phyloP scores from a whole-genome alignment of 805 yeast genomes.

The Saccharomyces kudriavzevii region DNA sequence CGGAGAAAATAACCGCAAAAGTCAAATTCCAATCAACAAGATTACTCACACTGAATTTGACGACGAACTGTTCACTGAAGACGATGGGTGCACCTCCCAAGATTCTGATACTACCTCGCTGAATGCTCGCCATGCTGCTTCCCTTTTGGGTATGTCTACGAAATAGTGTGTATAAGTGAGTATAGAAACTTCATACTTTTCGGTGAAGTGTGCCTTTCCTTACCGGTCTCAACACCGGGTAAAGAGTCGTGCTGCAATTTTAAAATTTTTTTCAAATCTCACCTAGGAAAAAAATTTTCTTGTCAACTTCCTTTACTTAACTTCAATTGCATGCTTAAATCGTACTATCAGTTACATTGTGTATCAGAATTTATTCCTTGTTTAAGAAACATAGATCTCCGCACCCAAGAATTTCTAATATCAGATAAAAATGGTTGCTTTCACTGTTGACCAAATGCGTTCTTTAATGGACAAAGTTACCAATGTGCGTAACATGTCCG shows the following conservation, averaged over 20 bases:
- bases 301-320: slow-evolving; percentile 6
- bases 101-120: slow-evolving; percentile 29
- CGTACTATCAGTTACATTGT: neutral
- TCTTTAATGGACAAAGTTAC: slow-evolving; percentile 98
- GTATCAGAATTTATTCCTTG: neutral
- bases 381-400: neutral
- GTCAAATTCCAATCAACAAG: slow-evolving; percentile 9
- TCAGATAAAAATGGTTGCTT: slow-evolving; percentile 29
- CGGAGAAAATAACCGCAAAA: slow-evolving; percentile 38
- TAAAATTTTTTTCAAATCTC: neutral
- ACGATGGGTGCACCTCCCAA: slow-evolving; percentile 7
- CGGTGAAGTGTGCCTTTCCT: neutral
- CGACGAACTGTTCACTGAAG: slow-evolving; percentile 15
- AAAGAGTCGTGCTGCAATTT: neutral
- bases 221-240: neutral
- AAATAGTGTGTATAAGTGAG: neutral
- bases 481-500: slow-evolving; percentile 99
- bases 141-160: slow-evolving; percentile 66
- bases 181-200: neutral
- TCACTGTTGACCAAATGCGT: slow-evolving; percentile 86
- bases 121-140: slow-evolving; percentile 81
- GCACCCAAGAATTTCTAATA: neutral
- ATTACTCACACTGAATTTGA: slow-evolving; percentile 24
- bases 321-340: neutral
- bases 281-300: slow-evolving; percentile 7